A percentile compares a stretch with the other conserved stretches of the same genome.
phyloP scores from a whole-genome alignment of 441 rosid genomes.

The Bocquillonia castaneifolia region DNA sequence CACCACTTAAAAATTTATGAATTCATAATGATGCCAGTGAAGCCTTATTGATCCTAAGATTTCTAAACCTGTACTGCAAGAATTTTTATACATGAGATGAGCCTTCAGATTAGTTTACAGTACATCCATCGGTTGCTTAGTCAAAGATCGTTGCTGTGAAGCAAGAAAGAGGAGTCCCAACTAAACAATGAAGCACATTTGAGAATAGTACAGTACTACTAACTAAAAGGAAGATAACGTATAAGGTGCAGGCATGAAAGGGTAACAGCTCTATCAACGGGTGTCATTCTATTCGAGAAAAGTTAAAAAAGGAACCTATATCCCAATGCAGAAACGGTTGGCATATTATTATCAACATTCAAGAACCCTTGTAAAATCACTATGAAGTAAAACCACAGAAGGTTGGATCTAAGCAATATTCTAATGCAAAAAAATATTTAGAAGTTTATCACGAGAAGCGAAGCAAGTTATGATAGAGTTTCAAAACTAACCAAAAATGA shows the following conservation, averaged over 20 bases:
- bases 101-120: neutral
- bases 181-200: conserved; percentile 7
- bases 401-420: neutral
- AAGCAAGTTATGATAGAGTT: conserved; percentile 6
- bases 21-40: conserved; percentile 1
- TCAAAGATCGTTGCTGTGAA: too few species aligned
- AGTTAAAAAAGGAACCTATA: neutral
- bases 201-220: too few species aligned
- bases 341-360: neutral
- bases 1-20: conserved; percentile 4
- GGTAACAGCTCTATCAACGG: too few species aligned
- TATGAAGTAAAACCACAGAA: neutral
- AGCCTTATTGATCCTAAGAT: neutral
- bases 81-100: conserved; percentile 5
- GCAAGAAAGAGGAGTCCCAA: conserved; percentile 9
- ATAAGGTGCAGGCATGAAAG: neutral
- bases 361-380: neutral
- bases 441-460: neutral
- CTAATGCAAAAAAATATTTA: neutral
- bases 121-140: neutral
- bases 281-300: neutral
- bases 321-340: neutral
- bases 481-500: conserved; percentile 79
- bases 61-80: conserved; percentile 2
- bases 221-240: neutral